Conservation (phyloP, 371 early-diverging fungal genomes). For the Basidiobolus meristosporus region DNA sequence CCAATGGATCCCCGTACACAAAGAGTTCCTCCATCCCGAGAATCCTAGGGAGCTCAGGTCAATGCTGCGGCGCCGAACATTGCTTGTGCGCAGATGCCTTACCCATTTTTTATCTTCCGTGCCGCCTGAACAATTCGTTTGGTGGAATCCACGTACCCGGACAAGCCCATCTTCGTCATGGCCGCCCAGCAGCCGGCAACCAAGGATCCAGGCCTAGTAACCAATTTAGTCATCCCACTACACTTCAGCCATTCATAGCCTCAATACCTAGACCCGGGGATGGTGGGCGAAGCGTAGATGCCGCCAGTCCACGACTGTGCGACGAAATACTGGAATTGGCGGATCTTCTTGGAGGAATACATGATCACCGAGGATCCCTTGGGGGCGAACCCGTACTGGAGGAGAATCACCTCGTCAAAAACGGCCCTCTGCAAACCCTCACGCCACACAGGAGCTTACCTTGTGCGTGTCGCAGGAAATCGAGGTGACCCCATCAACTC, state of each 20-base stretch:
- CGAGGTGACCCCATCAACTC: conserved; percentile 84
- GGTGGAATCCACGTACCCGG: conserved; percentile 71
- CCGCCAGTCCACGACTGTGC: conserved; percentile 89
- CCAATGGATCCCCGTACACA: conserved; percentile 68
- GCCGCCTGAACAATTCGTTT: conserved; percentile 61
- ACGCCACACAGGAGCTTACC: too few species aligned
- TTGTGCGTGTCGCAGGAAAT: conserved; percentile 96
- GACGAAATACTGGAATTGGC: conserved; percentile 83
- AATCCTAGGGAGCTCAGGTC: too few species aligned
- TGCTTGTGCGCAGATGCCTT: too few species aligned
- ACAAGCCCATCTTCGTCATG: conserved; percentile 66
- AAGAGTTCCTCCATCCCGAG: conserved; percentile 45
- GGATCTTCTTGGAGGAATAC: conserved; percentile 56
- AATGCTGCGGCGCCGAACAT: too few species aligned
- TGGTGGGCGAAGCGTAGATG: conserved; percentile 84
- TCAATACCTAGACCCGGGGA: conserved; percentile 85
- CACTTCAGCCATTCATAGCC: too few species aligned
- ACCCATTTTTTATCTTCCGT: conserved; percentile 32
- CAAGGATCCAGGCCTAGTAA: conserved; percentile 81
- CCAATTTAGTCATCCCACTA: too few species aligned
- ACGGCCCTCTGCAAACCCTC: too few species aligned
- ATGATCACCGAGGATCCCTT: conserved; percentile 93
- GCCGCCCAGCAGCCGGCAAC: conserved; percentile 95
- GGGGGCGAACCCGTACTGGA: conserved; percentile 90
- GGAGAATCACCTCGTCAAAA: too few species aligned